Evolutionary conservation across 176 grass and related monocot species (phyloP), one percentile per base, ranked within the genome.

Genomic region (Paspalum vaginatum): DNA sequence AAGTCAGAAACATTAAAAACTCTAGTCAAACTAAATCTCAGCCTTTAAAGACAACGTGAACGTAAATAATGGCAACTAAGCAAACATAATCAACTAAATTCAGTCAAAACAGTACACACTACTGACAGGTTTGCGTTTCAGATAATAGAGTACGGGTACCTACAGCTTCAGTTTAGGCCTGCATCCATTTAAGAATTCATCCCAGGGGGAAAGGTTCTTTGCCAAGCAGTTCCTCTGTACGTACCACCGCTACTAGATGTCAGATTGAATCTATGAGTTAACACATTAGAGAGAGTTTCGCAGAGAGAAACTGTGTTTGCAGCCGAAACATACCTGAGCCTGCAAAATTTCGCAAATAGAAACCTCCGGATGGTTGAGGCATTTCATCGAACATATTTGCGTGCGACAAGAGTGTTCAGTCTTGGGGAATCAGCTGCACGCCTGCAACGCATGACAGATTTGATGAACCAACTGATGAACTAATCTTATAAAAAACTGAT

Each of bases 361-460:
- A 14, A 47, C 48, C 68, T 65, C 38, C 11, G 18, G 21, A 7
- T 25, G 26, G 18, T 0, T 47, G 38, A 74, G 24, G 48, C 51
- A 70, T 87, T 87, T 77, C 46, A 21, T n/a, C 37, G 38, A 82
- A 62, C 68, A 86, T 0, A 37, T 68, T 68, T 14, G 44, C 45
- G 27, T 48, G 52, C 55, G 10, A 2, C 9, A 15, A 26, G 43
- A 40, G 16, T 2, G n/a, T 16, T n/a, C 27, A 51, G 12, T 61
- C 47, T 44, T 47, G 20, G n/a, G 16, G 6, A 14, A 18, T 49
- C 68, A n/a, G 2, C 14, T 12, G 43, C 14, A 42, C 8, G 2
- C 46, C 0, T 52, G 13, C 17, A n/a, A 38, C 32, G 7, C 8
- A 8, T 49, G 46, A 14, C 1, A 26, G 2, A 60, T 75, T n/a